Percentiles rank a stretch among this genome's conserved stretches.
Evolutionary conservation across 164 flowering plant species (phyloP).

Genomic region (Protea cynaroides): DNA sequence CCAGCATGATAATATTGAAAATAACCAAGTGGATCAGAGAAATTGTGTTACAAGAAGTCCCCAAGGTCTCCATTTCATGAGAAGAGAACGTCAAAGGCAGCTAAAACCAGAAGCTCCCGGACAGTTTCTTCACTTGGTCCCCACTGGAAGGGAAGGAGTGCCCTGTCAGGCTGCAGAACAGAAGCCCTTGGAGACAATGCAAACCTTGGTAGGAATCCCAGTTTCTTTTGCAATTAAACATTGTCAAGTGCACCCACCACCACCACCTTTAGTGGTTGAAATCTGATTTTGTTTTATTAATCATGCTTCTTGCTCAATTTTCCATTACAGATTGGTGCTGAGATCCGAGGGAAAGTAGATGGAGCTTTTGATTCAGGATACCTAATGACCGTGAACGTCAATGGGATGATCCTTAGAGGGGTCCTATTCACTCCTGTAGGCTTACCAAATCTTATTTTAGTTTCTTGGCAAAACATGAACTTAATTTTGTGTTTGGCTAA

Average conservation of each 20-base stretch:
- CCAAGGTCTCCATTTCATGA: constrained; percentile 23
- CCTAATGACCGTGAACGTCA: constrained; percentile 80
- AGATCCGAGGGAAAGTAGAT: constrained; percentile 75
- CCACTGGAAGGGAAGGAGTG: constrained; percentile 19
- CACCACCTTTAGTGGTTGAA: not conserved
- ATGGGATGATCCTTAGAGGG: constrained; percentile 79
- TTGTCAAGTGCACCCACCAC: too few relatives aligned
- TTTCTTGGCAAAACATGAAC: too few relatives aligned
- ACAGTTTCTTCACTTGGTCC: constrained; percentile 19
- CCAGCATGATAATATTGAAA: constrained; percentile 13
- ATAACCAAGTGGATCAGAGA: constrained; percentile 14
- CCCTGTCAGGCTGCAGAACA: constrained; percentile 20
- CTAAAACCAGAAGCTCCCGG: constrained; percentile 29
- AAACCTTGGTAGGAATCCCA: constrained; percentile 37
- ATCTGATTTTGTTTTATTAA: constrained; percentile 1
- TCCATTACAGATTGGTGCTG: constrained; percentile 71
- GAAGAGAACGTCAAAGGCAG: constrained; percentile 25
- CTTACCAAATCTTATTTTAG: not conserved
- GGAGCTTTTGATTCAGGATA: constrained; percentile 92
- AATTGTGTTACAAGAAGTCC: constrained; percentile 13
- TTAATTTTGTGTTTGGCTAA: too few relatives aligned
- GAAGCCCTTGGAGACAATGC: constrained; percentile 23
- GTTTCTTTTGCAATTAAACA: too few relatives aligned
- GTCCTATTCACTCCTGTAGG: constrained; percentile 85
- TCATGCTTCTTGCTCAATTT: constrained; percentile 1